Evolutionary conservation across 495 filamentous ascomycete species (phyloP), one percentile per base, ranked within the genome.

Genomic region (Astrothelium subdiscretum): DNA sequence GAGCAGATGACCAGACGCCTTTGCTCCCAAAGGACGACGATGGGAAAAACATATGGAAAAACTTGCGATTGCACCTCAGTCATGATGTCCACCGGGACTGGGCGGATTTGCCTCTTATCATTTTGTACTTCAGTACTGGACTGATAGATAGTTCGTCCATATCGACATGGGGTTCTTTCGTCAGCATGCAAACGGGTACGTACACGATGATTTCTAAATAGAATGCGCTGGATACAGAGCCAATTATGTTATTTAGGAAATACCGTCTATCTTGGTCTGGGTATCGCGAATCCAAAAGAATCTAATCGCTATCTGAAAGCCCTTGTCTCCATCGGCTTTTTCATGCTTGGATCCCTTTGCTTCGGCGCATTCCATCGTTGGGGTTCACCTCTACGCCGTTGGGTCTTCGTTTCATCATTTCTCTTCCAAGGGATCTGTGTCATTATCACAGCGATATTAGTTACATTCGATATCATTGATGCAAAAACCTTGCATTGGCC

Each of bases 151-250:
- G 83, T 76, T 80, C 85, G 1, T 81, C 86, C 10, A 83, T 88
- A 57, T 84, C 82, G 29, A 85, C 85, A 27, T 90, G 87, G 87
- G 86, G 86, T 13, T 83, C 84, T 1, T 90, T 91, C 67, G 86
- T 87, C 27, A 86, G 83, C 66, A 90, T 91, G 87, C 87, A 91
- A 68, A 90, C 87, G 27, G 87, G 87, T 77, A 52, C 31, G 63
- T 35, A 29, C 62, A 15, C 29, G 3, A 15, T 15, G 24, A 29
- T 10, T 54, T 8, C 11, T 29, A 54, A 15, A 2, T 8, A 54
- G n/a, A 20, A 3, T 26, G 6, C 20, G 48, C 22, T 3, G 15
- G 43, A 26, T 58, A 24, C 18, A 6, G 32, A 57, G 15, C 54
- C 68, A 3, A 69, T 52, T 26, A 15, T 2, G 6, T 1, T 12